Conservation (phyloP, 2,329 filamentous ascomycete genomes). For the Phyllosticta paracitricarpa region DNA sequence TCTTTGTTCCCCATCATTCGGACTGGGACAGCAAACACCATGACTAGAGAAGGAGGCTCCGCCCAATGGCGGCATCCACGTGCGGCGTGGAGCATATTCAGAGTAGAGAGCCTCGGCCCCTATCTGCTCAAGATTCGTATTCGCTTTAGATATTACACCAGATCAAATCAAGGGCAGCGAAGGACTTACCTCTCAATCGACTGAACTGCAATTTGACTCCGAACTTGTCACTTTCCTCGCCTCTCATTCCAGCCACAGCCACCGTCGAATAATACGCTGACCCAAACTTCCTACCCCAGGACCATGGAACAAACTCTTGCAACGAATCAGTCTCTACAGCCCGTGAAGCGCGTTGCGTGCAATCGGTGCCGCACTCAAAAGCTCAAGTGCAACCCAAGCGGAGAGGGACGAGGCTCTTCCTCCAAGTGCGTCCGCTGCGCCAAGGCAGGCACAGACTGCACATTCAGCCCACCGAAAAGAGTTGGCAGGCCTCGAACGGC, state of each 20-base stretch:
- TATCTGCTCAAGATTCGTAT: not conserved
- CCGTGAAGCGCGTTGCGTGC: not conserved
- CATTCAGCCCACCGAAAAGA: not conserved
- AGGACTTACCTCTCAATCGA: not conserved
- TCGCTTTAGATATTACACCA: not conserved
- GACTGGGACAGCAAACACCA: not conserved
- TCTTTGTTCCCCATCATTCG: not conserved
- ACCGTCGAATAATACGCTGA: not conserved
- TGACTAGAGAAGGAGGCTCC: not conserved
- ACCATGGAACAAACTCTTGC: not conserved
- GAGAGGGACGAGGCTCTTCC: not conserved
- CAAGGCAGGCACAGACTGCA: not conserved
- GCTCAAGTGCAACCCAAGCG: not conserved
- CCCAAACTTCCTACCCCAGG: not conserved
- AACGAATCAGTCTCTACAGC: not conserved
- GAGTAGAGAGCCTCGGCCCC: not conserved
- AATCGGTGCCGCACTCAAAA: not conserved
- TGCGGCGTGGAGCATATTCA: not conserved
- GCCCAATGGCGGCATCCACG: not conserved
- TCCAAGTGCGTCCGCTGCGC: not conserved
- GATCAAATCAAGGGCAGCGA: not conserved
- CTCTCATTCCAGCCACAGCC: not conserved
- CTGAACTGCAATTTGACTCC: not conserved
- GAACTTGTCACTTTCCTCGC: not conserved
- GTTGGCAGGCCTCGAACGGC: not conserved